Evolutionary conservation across 257 asterid species (phyloP).

Genomic region (Thymus mandschuricus): DNA sequence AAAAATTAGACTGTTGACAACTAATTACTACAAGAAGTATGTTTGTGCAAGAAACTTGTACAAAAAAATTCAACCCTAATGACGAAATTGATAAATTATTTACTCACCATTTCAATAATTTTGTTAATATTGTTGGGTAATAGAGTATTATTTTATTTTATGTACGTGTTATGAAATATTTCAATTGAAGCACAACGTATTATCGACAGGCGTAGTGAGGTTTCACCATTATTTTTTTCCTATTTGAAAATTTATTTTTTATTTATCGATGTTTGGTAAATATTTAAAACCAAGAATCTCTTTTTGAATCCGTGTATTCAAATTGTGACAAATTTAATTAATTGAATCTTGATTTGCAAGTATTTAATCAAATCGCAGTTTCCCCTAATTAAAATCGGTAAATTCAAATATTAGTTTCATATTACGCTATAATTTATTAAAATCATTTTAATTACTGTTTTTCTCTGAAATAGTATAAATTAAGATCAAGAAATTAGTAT

Average conservation of each 20-base stretch:
- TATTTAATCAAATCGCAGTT: not conserved
- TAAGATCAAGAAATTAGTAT: no score
- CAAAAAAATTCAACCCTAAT: constrained; percentile 5
- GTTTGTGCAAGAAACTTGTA: constrained; percentile 40
- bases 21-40: constrained; percentile 47
- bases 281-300: no score
- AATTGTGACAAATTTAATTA: no score
- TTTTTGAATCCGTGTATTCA: no score
- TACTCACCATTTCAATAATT: not conserved
- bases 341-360: no score
- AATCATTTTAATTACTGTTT: no score
- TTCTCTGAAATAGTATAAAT: no score
- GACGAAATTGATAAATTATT: constrained; percentile 28
- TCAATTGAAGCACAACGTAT: not conserved
- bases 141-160: not conserved
- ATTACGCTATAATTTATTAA: no score
- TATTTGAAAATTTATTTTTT: not conserved
- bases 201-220: constrained; percentile 25
- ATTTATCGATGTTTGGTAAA: constrained; percentile 13
- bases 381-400: not conserved
- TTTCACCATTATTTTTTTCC: not conserved
- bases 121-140: not conserved
- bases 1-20: constrained; percentile 40
- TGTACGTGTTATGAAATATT: not conserved
- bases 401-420: no score